Evolutionary conservation across 192 early-diverging fungal species (phyloP).

Genomic region (Paraglomus occultum): DNA sequence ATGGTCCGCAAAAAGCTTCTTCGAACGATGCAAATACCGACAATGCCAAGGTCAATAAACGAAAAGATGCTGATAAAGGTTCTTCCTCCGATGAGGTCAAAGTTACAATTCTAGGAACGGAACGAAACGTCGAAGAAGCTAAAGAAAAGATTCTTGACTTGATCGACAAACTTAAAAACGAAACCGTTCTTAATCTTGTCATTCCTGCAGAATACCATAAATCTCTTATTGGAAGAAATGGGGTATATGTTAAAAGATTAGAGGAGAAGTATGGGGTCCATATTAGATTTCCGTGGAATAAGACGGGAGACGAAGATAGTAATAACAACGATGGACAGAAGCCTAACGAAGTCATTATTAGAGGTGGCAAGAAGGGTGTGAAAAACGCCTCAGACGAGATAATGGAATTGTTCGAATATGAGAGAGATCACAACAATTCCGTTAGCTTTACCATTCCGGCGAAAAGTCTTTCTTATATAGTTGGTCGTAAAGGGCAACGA

Average conservation of each 20-base stretch:
- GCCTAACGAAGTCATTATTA: slow-evolving; percentile 72
- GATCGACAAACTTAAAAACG: slow-evolving; percentile 67
- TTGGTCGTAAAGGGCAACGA: slow-evolving; percentile 71
- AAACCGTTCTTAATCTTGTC: slow-evolving; percentile 51
- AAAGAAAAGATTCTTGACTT: slow-evolving; percentile 66
- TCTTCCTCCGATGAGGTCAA: slow-evolving; percentile 45
- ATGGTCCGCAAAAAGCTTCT: slow-evolving; percentile 39
- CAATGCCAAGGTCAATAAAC: slow-evolving; percentile 21
- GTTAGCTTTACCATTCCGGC: slow-evolving; percentile 65
- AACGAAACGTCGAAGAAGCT: slow-evolving; percentile 69
- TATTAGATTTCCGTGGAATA: slow-evolving; percentile 66
- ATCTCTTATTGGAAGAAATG: slow-evolving; percentile 67
- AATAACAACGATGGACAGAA: slow-evolving; percentile 53
- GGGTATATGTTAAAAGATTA: slow-evolving; percentile 67
- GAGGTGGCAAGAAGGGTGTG: slow-evolving; percentile 83
- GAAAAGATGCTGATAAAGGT: slow-evolving; percentile 42
- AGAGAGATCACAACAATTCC: slow-evolving; percentile 71
- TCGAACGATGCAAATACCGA: slow-evolving; percentile 30
- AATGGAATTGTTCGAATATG: slow-evolving; percentile 78
- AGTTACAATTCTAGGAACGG: slow-evolving; percentile 78
- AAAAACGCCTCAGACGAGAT: slow-evolving; percentile 77
- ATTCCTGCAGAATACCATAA: slow-evolving; percentile 66
- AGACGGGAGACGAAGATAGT: slow-evolving; percentile 35
- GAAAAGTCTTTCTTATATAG: slow-evolving; percentile 66
- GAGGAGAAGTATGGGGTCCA: slow-evolving; percentile 76